Percentiles rank a stretch among this genome's conserved stretches.
phyloP scores from a whole-genome alignment of 2,329 filamentous ascomycete genomes.

The Chaetomium sp. region DNA sequence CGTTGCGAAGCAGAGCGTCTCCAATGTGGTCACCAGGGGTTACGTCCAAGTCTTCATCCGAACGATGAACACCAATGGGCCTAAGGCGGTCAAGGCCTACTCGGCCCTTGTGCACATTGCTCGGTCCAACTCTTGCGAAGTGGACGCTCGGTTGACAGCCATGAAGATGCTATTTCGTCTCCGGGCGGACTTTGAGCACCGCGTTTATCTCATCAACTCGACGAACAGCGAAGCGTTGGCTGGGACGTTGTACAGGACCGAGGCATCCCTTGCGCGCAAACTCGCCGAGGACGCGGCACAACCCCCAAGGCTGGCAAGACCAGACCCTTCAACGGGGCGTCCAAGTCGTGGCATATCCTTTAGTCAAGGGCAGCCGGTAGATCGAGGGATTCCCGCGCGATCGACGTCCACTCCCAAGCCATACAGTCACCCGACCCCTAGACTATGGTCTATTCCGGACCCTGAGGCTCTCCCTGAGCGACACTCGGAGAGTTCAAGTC shows the following conservation, averaged over 20 bases:
- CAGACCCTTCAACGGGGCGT: conserved; percentile 37
- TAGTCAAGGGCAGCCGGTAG: conserved; percentile 39
- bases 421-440: conserved; percentile 36
- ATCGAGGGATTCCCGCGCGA: conserved; percentile 37
- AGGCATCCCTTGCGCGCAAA: conserved; percentile 45
- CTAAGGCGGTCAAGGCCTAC: conserved; percentile 59
- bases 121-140: conserved; percentile 52
- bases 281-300: conserved; percentile 46
- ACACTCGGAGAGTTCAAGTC: conserved; percentile 42
- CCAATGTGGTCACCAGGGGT: conserved; percentile 64
- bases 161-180: conserved; percentile 77
- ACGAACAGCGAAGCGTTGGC: conserved; percentile 71
- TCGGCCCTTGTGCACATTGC: conserved; percentile 58
- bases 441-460: conserved; percentile 55
- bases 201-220: conserved; percentile 63
- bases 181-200: conserved; percentile 72
- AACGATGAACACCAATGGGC: conserved; percentile 58
- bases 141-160: conserved; percentile 64
- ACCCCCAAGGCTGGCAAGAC: conserved; percentile 37
- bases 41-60: conserved; percentile 72
- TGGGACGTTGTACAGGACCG: conserved; percentile 60
- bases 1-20: conserved; percentile 44
- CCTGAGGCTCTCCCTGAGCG: conserved; percentile 46
- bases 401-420: conserved; percentile 36
- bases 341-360: conserved; percentile 48